A percentile compares a stretch with the other conserved stretches of the same genome.
phyloP scores from a whole-genome alignment of 2,329 filamentous ascomycete genomes.

The Xylariaceae sp. region DNA sequence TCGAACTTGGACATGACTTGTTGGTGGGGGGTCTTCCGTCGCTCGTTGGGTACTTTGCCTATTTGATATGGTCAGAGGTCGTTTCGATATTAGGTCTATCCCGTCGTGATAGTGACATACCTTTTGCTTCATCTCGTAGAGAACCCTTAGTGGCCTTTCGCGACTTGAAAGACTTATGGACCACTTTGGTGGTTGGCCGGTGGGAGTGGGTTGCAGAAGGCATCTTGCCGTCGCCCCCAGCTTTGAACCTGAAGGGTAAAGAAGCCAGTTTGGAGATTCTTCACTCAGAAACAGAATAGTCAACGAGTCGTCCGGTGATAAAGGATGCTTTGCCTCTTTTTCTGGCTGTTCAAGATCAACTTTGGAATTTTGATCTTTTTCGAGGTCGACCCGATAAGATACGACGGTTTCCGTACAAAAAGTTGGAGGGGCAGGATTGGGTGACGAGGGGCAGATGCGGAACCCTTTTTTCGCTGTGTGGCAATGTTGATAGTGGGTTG shows the following conservation, averaged over 20 bases:
- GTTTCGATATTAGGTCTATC: not conserved
- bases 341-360: not conserved
- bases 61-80: slow-evolving; percentile 1
- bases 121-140: slow-evolving; percentile 81
- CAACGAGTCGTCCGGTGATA: no score
- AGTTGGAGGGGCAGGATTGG: slow-evolving; percentile 16
- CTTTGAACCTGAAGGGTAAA: slow-evolving; percentile 85
- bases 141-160: slow-evolving; percentile 85
- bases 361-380: no score
- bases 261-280: slow-evolving; percentile 56
- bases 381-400: not conserved
- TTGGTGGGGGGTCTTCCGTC: slow-evolving; percentile 88
- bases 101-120: slow-evolving; percentile 41
- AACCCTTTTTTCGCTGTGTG: slow-evolving; percentile 15
- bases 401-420: slow-evolving; percentile 6
- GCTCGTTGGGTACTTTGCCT: slow-evolving; percentile 81
- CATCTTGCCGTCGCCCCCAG: slow-evolving; percentile 71
- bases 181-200: slow-evolving; percentile 83
- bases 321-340: no score
- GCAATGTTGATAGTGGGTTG: not conserved
- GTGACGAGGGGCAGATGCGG: slow-evolving; percentile 12
- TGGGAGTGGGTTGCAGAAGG: slow-evolving; percentile 78
- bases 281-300: not conserved
- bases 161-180: slow-evolving; percentile 90
- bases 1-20: slow-evolving; percentile 98